A percentile compares a stretch with the other conserved stretches of the same genome.
Conservation (phyloP, 106 monocot species). For the Gastrodia elata region DNA sequence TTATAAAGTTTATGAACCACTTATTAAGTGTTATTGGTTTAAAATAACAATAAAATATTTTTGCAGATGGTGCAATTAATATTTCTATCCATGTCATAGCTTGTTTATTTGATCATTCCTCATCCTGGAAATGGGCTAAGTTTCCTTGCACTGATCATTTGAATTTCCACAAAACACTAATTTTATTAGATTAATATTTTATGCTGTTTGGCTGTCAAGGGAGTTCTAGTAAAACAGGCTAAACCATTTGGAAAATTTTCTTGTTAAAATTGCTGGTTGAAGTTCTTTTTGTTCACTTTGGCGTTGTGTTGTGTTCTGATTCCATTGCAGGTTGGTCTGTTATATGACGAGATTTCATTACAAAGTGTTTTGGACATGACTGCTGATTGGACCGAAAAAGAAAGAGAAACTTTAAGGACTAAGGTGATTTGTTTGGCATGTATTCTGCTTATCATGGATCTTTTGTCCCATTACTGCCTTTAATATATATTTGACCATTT, state of each 20-base stretch:
- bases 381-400: constrained; percentile 92
- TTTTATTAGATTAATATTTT: background rate
- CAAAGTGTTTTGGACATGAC: constrained; percentile 81
- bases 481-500: background rate
- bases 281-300: background rate
- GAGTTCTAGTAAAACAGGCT: background rate
- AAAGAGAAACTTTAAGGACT: constrained; percentile 78
- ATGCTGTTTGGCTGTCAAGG: background rate
- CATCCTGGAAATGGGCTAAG: background rate
- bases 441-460: background rate
- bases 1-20: background rate
- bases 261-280: background rate
- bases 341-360: constrained; percentile 87
- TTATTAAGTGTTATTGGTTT: background rate
- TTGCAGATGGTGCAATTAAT: background rate
- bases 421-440: constrained; percentile 35
- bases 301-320: background rate
- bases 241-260: background rate
- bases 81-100: background rate
- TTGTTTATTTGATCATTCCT: background rate
- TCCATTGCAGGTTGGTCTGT: constrained; percentile 64
- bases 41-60: background rate
- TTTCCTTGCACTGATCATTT: background rate
- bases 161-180: background rate
- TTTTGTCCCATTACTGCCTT: background rate